Base-by-base conservation (phyloP, 2,329 filamentous ascomycete species). In the Dothidotthia symphoricarpi region DNA sequence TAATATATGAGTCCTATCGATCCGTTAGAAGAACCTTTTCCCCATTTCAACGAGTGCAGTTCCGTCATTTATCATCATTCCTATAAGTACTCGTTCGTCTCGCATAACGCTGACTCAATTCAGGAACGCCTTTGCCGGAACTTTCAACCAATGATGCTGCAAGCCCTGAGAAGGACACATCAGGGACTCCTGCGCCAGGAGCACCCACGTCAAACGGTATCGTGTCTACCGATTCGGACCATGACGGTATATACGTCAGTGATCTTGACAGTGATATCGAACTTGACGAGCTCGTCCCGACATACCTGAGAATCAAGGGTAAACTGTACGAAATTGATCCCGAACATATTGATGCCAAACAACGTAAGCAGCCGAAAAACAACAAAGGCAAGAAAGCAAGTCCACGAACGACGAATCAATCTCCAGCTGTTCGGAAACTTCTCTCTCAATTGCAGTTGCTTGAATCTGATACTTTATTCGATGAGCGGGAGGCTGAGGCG, bases 401-500 rank as follows among this genome's bases (percentile, higher is more conserved):
- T 48, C 46, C 29, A 43, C 49, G 24, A 42, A 40, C 46, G 17
- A 36, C 47, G 19, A 52, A 53, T 8, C 48, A 56, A 19, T 57
- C 59, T 12, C 63, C 77, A 15, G 76, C 80, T 44, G 71, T 82
- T 28, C 76, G 77, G 8, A 87, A 82, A 52, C 67, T 95, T 2
- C 75, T 84, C 27, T 81, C 82, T 12, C 94, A 90, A 60, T 70
- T 96, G 26, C 76, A 81, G 25, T 79, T 78, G 44, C 87, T 96
- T 28, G 85, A 93, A 56, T 84, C 80, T 2, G 75, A 78, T 50
- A 59, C 72, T 1, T 56, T 78, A 3, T 76, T 78, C 45, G 74
- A 78, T 43, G 59, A 69, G 40, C 54, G 63, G 4, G 63, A 70
- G 34, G 75, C 74, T 9, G 71, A 75, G 24, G 57, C 61, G 10